Percentiles rank a stretch among this genome's conserved stretches.
phyloP scores from a whole-genome alignment of 1,284 basidiomycete genomes.

The Sutorius eximius region DNA sequence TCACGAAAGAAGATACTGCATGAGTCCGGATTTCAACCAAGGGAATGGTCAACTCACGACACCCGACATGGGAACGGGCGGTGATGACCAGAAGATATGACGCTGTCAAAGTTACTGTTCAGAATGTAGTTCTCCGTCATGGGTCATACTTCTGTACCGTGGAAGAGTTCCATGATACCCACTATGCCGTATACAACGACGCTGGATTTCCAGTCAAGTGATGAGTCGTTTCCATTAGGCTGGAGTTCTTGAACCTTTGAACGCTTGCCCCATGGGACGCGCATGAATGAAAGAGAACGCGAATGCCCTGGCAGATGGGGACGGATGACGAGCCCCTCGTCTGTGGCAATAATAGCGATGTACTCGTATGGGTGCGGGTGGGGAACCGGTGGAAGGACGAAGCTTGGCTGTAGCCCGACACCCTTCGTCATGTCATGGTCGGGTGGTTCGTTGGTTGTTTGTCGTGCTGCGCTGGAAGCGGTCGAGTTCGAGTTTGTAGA shows the following conservation, averaged over 20 bases:
- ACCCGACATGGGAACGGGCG: conserved; percentile 57
- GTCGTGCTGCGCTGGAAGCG: neutral
- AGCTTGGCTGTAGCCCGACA: conserved; percentile 56
- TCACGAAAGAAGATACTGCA: neutral
- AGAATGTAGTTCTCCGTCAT: conserved; percentile 9
- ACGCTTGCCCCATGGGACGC: conserved; percentile 62
- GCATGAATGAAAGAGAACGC: conserved; percentile 45
- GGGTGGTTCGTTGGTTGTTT: neutral
- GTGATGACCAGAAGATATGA: conserved; percentile 73
- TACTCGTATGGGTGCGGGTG: conserved; percentile 72
- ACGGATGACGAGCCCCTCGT: conserved; percentile 62
- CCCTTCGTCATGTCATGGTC: conserved; percentile 18
- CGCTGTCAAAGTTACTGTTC: conserved; percentile 41
- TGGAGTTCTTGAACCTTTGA: conserved; percentile 55
- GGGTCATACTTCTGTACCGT: conserved; percentile 43
- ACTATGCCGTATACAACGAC: conserved; percentile 71
- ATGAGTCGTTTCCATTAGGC: conserved; percentile 30
- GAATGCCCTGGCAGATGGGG: conserved; percentile 46
- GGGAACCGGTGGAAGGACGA: conserved; percentile 62
- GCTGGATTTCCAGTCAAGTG: conserved; percentile 51
- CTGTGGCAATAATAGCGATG: conserved; percentile 56
- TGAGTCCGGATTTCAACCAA: conserved; percentile 7
- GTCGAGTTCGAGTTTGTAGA: conserved; percentile 3
- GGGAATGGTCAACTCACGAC: conserved; percentile 48
- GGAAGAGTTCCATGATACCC: conserved; percentile 66